A percentile compares a stretch with the other conserved stretches of the same genome.
Conservation (phyloP, 331 rosid genomes). For the Phaseolus coccineus region DNA sequence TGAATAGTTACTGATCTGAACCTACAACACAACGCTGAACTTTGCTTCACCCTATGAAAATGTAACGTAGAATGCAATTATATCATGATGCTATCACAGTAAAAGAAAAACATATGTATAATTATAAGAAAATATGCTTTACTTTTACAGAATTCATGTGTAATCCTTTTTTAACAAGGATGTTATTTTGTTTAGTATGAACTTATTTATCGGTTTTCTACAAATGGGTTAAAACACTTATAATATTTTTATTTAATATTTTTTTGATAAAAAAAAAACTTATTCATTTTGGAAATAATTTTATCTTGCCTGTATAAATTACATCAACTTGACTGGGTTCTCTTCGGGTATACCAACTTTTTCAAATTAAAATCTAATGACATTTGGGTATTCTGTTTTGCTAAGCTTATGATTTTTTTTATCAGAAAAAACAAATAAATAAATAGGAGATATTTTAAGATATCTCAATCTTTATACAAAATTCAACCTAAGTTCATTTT, state of each 20-base stretch:
- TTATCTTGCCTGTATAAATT: slow-evolving; percentile 6
- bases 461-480: no score
- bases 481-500: no score
- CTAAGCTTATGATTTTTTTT: no score
- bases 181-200: slow-evolving; percentile 16
- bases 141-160: neutral
- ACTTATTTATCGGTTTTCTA: neutral
- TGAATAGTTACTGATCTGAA: no score
- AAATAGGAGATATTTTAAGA: no score
- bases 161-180: neutral
- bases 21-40: neutral
- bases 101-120: neutral
- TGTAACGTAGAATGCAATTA: neutral
- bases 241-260: no score
- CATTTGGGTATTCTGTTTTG: no score
- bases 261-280: no score
- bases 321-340: slow-evolving; percentile 20
- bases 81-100: neutral
- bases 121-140: neutral
- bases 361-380: neutral
- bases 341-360: neutral
- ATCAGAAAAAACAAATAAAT: no score
- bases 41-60: neutral
- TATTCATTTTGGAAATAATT: neutral
- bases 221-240: no score